Percentiles rank a stretch among this genome's conserved stretches.
Conservation (phyloP, 495 filamentous ascomycete genomes). For the Podospora comata region DNA sequence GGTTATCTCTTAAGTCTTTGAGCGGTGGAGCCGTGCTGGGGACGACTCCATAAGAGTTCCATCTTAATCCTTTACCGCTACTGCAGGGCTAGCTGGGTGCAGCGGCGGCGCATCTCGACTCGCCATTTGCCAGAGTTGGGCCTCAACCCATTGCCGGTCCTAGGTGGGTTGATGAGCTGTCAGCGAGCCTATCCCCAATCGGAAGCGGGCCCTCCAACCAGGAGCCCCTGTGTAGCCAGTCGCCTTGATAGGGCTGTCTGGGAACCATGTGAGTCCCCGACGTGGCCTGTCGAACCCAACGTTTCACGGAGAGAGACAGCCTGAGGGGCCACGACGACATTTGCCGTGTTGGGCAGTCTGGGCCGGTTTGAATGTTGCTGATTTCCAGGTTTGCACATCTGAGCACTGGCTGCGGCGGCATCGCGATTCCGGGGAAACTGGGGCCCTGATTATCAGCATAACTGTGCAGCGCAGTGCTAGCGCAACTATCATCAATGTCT, state of each 20-base stretch:
- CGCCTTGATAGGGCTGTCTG: slow-evolving; percentile 14
- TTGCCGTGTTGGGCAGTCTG: neutral
- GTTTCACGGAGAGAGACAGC: slow-evolving; percentile 6
- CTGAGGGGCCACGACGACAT: neutral
- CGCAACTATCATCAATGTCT: neutral
- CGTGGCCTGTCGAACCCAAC: slow-evolving; percentile 11
- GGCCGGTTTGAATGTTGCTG: no score
- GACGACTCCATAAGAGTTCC: neutral
- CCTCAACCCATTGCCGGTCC: slow-evolving; percentile 18
- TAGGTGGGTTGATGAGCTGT: slow-evolving; percentile 4
- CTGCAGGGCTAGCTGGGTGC: neutral
- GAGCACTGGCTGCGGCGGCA: neutral
- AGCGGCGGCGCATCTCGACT: neutral
- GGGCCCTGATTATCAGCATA: neutral
- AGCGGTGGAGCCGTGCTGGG: neutral
- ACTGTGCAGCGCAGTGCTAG: neutral
- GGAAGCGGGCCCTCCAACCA: slow-evolving; percentile 17
- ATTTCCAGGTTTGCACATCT: neutral
- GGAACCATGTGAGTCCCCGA: slow-evolving; percentile 2
- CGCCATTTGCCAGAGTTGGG: slow-evolving; percentile 20
- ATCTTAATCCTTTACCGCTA: neutral
- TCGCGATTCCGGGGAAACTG: neutral
- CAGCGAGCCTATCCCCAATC: slow-evolving; percentile 20
- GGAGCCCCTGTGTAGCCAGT: slow-evolving; percentile 12
- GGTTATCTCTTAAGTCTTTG: neutral